Base-by-base conservation (phyloP, 257 asterid species). In the Euphrasia confusa region DNA sequence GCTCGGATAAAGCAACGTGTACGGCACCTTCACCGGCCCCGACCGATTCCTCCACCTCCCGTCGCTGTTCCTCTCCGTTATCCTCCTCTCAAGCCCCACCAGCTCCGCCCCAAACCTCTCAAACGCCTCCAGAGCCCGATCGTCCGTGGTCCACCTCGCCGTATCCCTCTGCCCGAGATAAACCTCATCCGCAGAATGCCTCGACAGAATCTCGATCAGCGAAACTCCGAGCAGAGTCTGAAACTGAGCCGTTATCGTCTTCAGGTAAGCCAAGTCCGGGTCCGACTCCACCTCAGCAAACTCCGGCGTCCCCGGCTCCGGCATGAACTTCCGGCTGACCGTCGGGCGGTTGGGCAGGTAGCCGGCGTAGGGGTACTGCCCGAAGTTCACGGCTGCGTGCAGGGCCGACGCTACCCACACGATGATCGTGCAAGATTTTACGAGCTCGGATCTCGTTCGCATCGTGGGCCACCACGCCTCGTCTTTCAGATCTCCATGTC, bases 341-440 rank as follows among this genome's bases (percentile, higher is more conserved):
- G 86, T 79, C 9, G 92, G 92, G 8, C 92, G 83, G 61, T 84
- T 84, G 2, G 88, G 92, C 17, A 84, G 78, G 63, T 71, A 84
- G 5, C 88, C 92, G 1, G 83, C 92, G 53, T 79, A 84, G 57
- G 84, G 70, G 54, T 81, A 81, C 68, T 84, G 92, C 8, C 86
- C 92, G 9, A 81, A 84, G 17, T 84, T 81, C 32, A 84, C 81
- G 7, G 92, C 92, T 33, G 92, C 92, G 14, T 84, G 92, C 62
- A 79, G 92, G 26, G 86, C 92, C 8, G 92, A 79, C 42, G 86
- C 88, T 0, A 80, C 66, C 92, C 92, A 84, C 5, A 84, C 76
- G 59, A 81, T 68, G 9, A 55, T 79, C 8, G 88, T 79, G 71
- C 82, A 81, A 7, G 83, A 30, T 13, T 72, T 55, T 24, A 75